Conservation (phyloP, 805 yeast species). For the Wickerhamiella parazyma region DNA sequence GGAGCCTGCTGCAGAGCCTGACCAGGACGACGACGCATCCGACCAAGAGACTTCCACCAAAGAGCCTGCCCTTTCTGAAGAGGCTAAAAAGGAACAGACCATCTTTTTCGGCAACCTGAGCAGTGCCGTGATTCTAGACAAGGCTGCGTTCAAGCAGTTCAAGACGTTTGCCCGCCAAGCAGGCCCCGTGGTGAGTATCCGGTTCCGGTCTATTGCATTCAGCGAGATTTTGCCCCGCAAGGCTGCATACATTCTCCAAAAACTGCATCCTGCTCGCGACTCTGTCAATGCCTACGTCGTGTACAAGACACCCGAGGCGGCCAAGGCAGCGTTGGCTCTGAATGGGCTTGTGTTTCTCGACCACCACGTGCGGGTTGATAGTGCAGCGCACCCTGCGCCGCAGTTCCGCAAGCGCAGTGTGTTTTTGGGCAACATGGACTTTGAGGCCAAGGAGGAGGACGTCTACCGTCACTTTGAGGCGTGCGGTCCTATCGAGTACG, state of each 20-base stretch:
- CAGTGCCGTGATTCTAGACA: conserved; percentile 47
- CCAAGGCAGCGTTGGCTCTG: conserved; percentile 32
- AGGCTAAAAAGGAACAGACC: conserved; percentile 71
- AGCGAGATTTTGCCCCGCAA: conserved; percentile 81
- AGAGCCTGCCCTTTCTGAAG: conserved; percentile 31
- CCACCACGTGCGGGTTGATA: conserved; percentile 81
- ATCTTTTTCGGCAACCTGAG: conserved; percentile 81
- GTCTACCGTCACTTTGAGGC: conserved; percentile 67
- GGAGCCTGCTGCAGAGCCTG: too few relatives aligned
- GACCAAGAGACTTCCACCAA: background rate
- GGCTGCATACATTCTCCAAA: conserved; percentile 73
- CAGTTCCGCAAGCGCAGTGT: conserved; percentile 74
- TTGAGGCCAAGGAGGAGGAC: conserved; percentile 82
- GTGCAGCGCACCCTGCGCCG: conserved; percentile 79
- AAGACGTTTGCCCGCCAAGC: conserved; percentile 40
- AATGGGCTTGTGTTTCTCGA: conserved; percentile 58
- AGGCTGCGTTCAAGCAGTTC: conserved; percentile 46
- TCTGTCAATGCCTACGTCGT: conserved; percentile 84
- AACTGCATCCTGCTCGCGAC: conserved; percentile 62
- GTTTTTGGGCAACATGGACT: conserved; percentile 87
- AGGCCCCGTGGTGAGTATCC: conserved; percentile 54
- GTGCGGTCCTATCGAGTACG: conserved; percentile 68
- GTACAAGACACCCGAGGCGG: conserved; percentile 37
- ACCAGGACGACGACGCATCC: background rate
- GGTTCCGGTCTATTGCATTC: conserved; percentile 88